Conservation (phyloP, 2,329 filamentous ascomycete species). For the Colletotrichum simmondsii region DNA sequence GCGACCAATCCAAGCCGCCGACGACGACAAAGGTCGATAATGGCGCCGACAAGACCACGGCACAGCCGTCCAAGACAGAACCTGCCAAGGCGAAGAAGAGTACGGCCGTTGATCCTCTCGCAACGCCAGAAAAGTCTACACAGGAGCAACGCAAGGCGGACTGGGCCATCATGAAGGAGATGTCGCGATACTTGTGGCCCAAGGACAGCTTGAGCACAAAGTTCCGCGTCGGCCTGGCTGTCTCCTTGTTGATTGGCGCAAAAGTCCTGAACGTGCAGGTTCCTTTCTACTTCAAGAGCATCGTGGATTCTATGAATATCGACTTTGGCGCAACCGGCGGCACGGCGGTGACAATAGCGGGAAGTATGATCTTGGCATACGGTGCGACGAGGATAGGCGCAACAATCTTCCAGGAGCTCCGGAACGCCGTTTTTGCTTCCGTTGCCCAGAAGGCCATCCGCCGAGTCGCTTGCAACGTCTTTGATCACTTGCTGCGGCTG, state of each 20-base stretch:
- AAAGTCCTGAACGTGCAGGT: conserved; percentile 98
- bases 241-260: conserved; percentile 85
- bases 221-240: conserved; percentile 84
- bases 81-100: conserved; percentile 26
- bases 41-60: neutral
- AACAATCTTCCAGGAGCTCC: conserved; percentile 89
- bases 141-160: conserved; percentile 96
- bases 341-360: conserved; percentile 88
- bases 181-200: conserved; percentile 96
- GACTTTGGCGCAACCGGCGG: conserved; percentile 89
- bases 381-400: conserved; percentile 89
- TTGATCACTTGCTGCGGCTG: conserved; percentile 86
- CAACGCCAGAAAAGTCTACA: conserved; percentile 74
- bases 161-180: conserved; percentile 98
- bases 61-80: neutral
- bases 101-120: conserved; percentile 62
- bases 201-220: conserved; percentile 87
- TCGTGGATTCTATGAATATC: conserved; percentile 97
- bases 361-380: conserved; percentile 93
- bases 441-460: conserved; percentile 98
- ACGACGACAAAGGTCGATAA: conserved; percentile 1
- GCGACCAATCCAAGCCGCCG: conserved; percentile 10
- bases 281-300: conserved; percentile 98
- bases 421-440: conserved; percentile 96
- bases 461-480: conserved; percentile 90